A percentile compares a stretch with the other conserved stretches of the same genome.
Conservation (phyloP, 139 green algal genomes). For the Marvania coccoides region DNA sequence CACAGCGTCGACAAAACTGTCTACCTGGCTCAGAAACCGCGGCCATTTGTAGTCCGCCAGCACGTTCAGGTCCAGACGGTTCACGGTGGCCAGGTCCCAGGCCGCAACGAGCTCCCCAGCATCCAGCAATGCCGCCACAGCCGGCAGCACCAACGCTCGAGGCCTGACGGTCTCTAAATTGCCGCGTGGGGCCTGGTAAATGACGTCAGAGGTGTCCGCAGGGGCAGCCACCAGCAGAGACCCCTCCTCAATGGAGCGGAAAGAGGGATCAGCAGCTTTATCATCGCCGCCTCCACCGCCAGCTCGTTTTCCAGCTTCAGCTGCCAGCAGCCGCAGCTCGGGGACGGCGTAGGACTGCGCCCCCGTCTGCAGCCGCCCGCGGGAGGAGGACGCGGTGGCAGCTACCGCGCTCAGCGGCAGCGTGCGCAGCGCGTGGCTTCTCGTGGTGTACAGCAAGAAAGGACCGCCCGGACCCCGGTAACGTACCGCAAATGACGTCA, state of each 20-base stretch:
- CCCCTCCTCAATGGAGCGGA: slow-evolving; percentile 61
- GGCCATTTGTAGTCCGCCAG: slow-evolving; percentile 87
- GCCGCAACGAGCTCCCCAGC: slow-evolving; percentile 28
- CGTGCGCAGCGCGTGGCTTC: slow-evolving; percentile 40
- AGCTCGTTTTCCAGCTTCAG: slow-evolving; percentile 2
- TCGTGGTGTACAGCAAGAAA: slow-evolving; percentile 66
- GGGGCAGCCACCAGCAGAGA: slow-evolving; percentile 45
- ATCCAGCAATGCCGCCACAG: slow-evolving; percentile 44
- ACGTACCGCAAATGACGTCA: slow-evolving; percentile 55
- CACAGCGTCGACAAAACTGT: slow-evolving; percentile 44
- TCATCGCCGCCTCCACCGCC: slow-evolving; percentile 59
- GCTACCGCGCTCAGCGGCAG: slow-evolving; percentile 23
- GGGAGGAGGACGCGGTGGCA: neutral
- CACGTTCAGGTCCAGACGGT: slow-evolving; percentile 87
- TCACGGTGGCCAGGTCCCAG: slow-evolving; percentile 45
- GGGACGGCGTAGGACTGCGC: neutral
- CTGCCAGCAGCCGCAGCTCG: neutral
- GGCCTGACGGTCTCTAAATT: slow-evolving; percentile 86
- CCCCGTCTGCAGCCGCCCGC: neutral
- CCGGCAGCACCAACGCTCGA: slow-evolving; percentile 71
- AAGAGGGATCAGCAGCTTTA: slow-evolving; percentile 21
- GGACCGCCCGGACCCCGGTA: slow-evolving; percentile 44
- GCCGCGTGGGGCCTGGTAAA: slow-evolving; percentile 85
- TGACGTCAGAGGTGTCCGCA: slow-evolving; percentile 6
- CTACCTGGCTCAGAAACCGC: slow-evolving; percentile 42